Percentiles rank a stretch among this genome's conserved stretches.
These are phyloP conservation scores for Rhizophora apiculata DNA, from an alignment of 345 rosid genomes.

Conservation along the genomic window DNA sequence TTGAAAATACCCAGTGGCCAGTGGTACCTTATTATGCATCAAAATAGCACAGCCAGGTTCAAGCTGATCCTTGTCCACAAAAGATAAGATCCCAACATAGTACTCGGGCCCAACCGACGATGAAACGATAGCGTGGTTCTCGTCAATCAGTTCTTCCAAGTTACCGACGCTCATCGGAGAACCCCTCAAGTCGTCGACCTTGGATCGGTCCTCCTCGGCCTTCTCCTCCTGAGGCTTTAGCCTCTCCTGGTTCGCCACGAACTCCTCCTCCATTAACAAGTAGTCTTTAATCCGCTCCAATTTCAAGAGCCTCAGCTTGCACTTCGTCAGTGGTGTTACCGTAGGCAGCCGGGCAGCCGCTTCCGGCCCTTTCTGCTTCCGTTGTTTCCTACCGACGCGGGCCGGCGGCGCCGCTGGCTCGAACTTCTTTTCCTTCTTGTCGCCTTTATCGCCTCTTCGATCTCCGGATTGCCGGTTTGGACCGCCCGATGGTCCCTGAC, in stretches of 20 bases:
- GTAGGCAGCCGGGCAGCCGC: slow-evolving; percentile 90
- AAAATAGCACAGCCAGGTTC: slow-evolving; percentile 97
- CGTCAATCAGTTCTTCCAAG: slow-evolving; percentile 89
- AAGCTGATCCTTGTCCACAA: slow-evolving; percentile 94
- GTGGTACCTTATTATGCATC: slow-evolving; percentile 91
- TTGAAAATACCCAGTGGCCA: background rate
- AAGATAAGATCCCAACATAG: slow-evolving; percentile 83
- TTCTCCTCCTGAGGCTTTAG: slow-evolving; percentile 97
- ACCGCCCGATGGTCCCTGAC: slow-evolving; percentile 90
- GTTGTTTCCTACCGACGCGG: slow-evolving; percentile 86
- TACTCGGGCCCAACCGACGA: slow-evolving; percentile 97
- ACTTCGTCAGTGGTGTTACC: slow-evolving; percentile 79
- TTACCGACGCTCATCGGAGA: slow-evolving; percentile 97
- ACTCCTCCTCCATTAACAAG: slow-evolving; percentile 93
- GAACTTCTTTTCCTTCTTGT: slow-evolving; percentile 90
- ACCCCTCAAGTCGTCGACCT: slow-evolving; percentile 90
- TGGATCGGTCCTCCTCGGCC: slow-evolving; percentile 93
- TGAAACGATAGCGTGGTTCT: slow-evolving; percentile 95
- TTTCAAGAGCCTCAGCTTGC: slow-evolving; percentile 78
- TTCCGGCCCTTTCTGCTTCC: slow-evolving; percentile 89
- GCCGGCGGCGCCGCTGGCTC: slow-evolving; percentile 93
- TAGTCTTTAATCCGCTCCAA: slow-evolving; percentile 90
- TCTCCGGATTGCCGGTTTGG: slow-evolving; percentile 70
- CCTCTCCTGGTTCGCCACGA: slow-evolving; percentile 86
- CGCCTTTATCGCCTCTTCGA: slow-evolving; percentile 64